Evolutionary conservation across 352 stramenopile genomes (phyloP).

Genomic region (Pythium aphanidermatum): DNA sequence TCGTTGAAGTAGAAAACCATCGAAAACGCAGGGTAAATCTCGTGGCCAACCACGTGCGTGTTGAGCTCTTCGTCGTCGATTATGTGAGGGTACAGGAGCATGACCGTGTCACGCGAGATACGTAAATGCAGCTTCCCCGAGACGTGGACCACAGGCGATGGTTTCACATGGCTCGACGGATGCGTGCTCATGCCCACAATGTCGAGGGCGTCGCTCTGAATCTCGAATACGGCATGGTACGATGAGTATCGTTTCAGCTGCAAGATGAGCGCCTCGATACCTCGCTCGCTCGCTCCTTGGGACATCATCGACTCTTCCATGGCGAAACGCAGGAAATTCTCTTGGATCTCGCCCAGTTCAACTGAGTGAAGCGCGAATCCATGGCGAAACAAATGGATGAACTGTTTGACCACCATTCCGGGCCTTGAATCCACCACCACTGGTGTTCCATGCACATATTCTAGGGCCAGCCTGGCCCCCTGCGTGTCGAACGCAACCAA

Average conservation of each 20-base stretch:
- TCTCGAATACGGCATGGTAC: constrained; percentile 51
- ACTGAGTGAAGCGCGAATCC: constrained; percentile 64
- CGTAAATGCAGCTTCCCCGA: constrained; percentile 35
- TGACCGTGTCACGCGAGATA: constrained; percentile 58
- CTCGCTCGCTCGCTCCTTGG: constrained; percentile 27
- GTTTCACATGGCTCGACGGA: neutral
- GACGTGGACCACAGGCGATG: constrained; percentile 24
- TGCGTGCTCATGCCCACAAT: constrained; percentile 24
- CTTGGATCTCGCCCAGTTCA: constrained; percentile 46
- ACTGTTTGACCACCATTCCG: constrained; percentile 40
- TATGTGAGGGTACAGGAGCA: constrained; percentile 66
- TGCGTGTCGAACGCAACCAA: constrained; percentile 17
- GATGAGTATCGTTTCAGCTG: constrained; percentile 70
- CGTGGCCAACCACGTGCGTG: constrained; percentile 45
- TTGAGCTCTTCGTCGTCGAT: constrained; percentile 44
- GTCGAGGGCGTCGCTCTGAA: constrained; percentile 12
- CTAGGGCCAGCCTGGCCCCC: constrained; percentile 5
- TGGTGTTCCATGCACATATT: neutral
- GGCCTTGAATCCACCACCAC: constrained; percentile 16
- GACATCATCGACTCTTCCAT: constrained; percentile 28
- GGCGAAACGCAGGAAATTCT: constrained; percentile 47
- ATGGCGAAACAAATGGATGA: constrained; percentile 40
- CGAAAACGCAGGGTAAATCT: constrained; percentile 46
- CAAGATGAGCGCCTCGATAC: constrained; percentile 43
- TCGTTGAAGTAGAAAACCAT: constrained; percentile 52